Evolutionary conservation across 225 moss, liverwort and hornwort species (phyloP).

Genomic region (Thuidium tamariscinum): DNA sequence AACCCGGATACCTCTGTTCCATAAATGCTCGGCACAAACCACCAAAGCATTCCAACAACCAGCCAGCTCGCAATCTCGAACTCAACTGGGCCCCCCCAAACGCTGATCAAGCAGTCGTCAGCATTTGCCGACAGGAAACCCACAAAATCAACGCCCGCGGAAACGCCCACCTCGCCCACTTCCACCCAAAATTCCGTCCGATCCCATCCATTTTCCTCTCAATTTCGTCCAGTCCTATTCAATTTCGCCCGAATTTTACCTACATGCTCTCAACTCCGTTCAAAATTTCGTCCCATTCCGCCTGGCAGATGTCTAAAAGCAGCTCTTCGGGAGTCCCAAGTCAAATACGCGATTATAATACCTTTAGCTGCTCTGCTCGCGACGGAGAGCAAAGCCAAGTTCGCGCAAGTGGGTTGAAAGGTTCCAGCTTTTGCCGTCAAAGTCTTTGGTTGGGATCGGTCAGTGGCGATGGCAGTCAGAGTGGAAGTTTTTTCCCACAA

Average conservation of each 20-base stretch:
- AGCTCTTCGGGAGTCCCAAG: background rate
- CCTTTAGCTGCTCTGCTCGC: no score
- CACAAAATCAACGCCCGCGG: background rate
- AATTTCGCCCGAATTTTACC: background rate
- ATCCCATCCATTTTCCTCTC: background rate
- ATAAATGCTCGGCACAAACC: background rate
- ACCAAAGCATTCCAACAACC: background rate
- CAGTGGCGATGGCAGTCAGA: background rate
- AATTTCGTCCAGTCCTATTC: background rate
- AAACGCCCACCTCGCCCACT: background rate
- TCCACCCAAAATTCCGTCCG: background rate
- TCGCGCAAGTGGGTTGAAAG: background rate
- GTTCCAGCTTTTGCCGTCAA: background rate
- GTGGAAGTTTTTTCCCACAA: background rate
- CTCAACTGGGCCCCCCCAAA: background rate
- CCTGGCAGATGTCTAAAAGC: background rate
- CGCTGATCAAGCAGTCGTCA: background rate
- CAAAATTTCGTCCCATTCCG: background rate
- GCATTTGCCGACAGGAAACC: background rate
- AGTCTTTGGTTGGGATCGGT: background rate
- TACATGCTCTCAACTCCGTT: no score
- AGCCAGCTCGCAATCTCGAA: background rate
- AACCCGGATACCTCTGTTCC: background rate
- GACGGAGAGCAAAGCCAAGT: background rate
- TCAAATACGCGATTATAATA: background rate